These are phyloP conservation scores for Bimuria novae-zelandiae DNA, from an alignment of 2,329 filamentous ascomycete species.

Conservation along the genomic window DNA sequence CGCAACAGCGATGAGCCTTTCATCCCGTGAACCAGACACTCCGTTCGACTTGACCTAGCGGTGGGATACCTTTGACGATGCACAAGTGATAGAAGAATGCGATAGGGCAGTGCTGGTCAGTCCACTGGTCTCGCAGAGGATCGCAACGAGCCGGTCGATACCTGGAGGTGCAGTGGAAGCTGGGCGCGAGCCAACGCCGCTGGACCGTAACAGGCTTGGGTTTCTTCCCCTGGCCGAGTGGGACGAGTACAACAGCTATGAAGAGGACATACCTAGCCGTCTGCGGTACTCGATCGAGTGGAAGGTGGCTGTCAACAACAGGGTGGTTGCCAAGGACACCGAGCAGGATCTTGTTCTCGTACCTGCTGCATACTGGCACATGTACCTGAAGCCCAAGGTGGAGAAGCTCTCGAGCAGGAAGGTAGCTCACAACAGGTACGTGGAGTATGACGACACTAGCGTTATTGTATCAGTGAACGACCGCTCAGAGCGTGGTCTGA, in stretches of 20 bases:
- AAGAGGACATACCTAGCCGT: slow-evolving; percentile 8
- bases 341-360: slow-evolving; percentile 12
- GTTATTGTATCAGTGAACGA: slow-evolving; percentile 11
- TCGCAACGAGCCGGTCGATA: background rate
- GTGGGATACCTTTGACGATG: slow-evolving; percentile 6
- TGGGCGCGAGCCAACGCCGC: background rate
- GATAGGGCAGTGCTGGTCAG: background rate
- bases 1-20: slow-evolving; percentile 5
- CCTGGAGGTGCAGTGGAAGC: background rate
- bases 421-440: slow-evolving; percentile 7
- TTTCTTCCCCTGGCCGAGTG: slow-evolving; percentile 10
- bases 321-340: slow-evolving; percentile 10
- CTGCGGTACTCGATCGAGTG: slow-evolving; percentile 13
- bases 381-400: slow-evolving; percentile 9
- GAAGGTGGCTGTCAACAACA: slow-evolving; percentile 15
- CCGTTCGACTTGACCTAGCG: slow-evolving; percentile 6
- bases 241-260: slow-evolving; percentile 14
- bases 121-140: background rate
- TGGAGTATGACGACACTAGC: slow-evolving; percentile 9
- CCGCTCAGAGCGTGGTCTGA: slow-evolving; percentile 9
- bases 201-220: background rate
- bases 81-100: slow-evolving; percentile 7
- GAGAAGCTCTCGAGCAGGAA: slow-evolving; percentile 12
- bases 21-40: slow-evolving; percentile 6
- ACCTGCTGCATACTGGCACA: slow-evolving; percentile 11